Percentiles rank a stretch among this genome's conserved stretches.
Evolutionary conservation across 768 basidiomycete species (phyloP).

Genomic region (Kwoniella sp.): DNA sequence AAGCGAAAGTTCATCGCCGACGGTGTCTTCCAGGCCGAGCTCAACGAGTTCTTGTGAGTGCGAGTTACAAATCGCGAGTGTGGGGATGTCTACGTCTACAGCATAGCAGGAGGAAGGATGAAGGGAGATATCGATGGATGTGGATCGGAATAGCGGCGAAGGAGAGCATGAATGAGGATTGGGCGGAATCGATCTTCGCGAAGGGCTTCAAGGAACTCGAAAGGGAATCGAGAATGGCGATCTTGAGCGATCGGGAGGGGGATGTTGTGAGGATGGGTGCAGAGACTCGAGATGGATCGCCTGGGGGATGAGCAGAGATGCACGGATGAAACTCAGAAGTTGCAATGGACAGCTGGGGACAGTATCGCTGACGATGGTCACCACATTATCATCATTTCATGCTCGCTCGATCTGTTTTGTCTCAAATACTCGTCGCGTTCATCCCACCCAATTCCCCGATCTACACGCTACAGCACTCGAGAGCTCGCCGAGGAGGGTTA

Average conservation of each 20-base stretch:
- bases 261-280: neutral
- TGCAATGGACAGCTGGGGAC: neutral
- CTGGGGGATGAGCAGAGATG: no score
- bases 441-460: neutral
- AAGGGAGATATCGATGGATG: neutral
- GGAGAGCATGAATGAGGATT: no score
- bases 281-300: no score
- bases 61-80: neutral
- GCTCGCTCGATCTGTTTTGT: conserved; percentile 58
- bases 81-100: neutral
- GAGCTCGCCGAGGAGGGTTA: conserved; percentile 99
- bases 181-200: no score
- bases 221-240: no score
- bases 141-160: neutral
- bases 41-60: conserved; percentile 88
- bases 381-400: neutral
- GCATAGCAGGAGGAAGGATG: neutral
- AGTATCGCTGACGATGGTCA: conserved; percentile 1
- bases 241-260: neutral
- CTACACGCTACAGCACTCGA: conserved; percentile 57
- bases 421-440: neutral
- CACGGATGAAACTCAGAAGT: no score
- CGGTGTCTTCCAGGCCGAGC: conserved; percentile 98
- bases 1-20: conserved; percentile 97
- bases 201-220: no score